Conservation (phyloP, 1,284 basidiomycete species). For the Fomitiporia mediterranea region DNA sequence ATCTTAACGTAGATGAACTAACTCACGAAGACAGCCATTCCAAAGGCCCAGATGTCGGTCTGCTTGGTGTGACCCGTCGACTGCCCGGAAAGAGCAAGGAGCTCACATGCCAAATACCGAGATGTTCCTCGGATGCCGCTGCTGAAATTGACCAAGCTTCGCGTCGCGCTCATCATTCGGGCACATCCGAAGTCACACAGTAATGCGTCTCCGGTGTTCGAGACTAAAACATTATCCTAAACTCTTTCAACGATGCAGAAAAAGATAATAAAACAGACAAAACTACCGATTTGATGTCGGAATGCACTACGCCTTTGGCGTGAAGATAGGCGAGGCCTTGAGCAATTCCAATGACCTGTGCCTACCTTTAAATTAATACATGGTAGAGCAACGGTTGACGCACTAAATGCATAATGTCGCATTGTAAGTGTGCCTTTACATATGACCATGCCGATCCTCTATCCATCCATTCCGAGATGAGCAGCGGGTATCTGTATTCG, state of each 20-base stretch:
- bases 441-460: conserved; percentile 7
- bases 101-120: background rate
- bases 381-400: background rate
- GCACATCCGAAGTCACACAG: conserved; percentile 12
- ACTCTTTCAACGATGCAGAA: background rate
- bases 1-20: background rate
- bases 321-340: conserved; percentile 9
- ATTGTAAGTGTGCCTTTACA: background rate
- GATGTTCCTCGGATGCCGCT: background rate
- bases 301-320: conserved; percentile 2
- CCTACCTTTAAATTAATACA: background rate
- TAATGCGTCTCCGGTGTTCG: background rate
- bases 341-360: conserved; percentile 8
- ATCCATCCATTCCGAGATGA: conserved; percentile 15
- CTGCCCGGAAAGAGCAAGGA: background rate
- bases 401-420: conserved; percentile 2
- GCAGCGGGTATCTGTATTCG: conserved; percentile 5
- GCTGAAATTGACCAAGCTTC: background rate
- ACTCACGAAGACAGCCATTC: conserved; percentile 2
- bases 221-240: conserved; percentile 13
- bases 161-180: background rate
- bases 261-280: background rate
- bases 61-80: background rate
- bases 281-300: conserved; percentile 7
- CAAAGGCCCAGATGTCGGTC: background rate